phyloP scores from a whole-genome alignment of 345 rosid species.

The Citrus sinensis region DNA sequence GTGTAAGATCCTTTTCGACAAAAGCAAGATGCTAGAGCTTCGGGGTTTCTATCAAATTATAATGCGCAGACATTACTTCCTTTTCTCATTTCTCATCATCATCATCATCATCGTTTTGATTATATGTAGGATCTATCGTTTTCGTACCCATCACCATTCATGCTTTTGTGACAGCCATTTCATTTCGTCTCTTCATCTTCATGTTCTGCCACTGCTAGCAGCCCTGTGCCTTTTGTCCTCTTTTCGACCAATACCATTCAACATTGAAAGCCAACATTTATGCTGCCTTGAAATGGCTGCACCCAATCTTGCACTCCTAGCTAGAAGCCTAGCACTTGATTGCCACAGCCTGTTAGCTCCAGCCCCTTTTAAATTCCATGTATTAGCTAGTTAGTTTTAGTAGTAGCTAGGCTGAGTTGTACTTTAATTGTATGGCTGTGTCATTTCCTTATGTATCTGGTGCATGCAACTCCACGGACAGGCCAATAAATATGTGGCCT shows the following conservation, averaged over 20 bases:
- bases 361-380: neutral
- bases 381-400: neutral
- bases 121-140: neutral
- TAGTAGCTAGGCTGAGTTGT: neutral
- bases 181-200: neutral
- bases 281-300: neutral
- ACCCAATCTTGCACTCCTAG: neutral
- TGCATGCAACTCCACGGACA: neutral
- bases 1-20: slow-evolving; percentile 9
- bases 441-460: neutral
- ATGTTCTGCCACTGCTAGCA: neutral
- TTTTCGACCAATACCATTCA: neutral
- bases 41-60: neutral
- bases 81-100: neutral
- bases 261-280: neutral
- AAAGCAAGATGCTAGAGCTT: neutral
- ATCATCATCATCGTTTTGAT: neutral
- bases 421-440: neutral
- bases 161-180: neutral
- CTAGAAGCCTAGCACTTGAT: neutral
- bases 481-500: too few relatives aligned
- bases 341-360: neutral
- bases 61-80: neutral
- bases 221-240: neutral
- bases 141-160: neutral